Evolutionary conservation across 192 early-diverging fungal species (phyloP), one percentile per base, ranked within the genome.

Genomic region (Tieghemiomyces parasiticus): DNA sequence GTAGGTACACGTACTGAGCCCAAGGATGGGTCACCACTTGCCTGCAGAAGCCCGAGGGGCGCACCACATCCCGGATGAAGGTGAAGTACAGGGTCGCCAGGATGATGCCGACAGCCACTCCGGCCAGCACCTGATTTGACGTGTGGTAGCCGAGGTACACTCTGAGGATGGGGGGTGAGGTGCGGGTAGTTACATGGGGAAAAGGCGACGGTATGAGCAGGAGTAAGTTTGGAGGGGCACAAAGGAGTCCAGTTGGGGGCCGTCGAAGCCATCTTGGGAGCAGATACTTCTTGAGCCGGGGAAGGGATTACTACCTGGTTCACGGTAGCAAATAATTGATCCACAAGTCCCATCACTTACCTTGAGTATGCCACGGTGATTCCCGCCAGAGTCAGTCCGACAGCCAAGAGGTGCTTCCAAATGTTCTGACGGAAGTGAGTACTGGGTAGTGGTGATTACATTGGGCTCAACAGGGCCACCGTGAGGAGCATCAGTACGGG

Each of bases 61-160:
- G 67, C 22, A 80, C 34, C 22, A 73, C 32, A 28, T 63, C 32
- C 34, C 74, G 63, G 26, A 68, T 58, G 0, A 71, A n/a, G 12
- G 42, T 30, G 45, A 71, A 88, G 77, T 85, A 92, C 2, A 67
- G 8, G 1, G 73, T 26, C 0, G 80, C 86, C 66, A 83, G 81
- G 0, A 67, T 26, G 0, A 63, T 47, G 20, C 90, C 90, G 28
- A 78, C 53, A 22, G 68, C 54, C 2, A 74, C 62, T 6, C 90
- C 90, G 25, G 77, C 77, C 2, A 79, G n/a, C 9, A 90, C 86
- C 67, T 92, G 90, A 31, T 71, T 64, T 35, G 73, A 58, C 0
- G 82, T 87, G 53, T 92, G 90, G 67, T 90, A 90, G 12, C 72
- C 68, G 1, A 92, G 65, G 61, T 88, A 78, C 25, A 90, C 72